Percentiles rank a stretch among this genome's conserved stretches.
These are phyloP conservation scores for Vitis rupestris DNA, from an alignment of 164 flowering plant genomes.

Conservation along the genomic window DNA sequence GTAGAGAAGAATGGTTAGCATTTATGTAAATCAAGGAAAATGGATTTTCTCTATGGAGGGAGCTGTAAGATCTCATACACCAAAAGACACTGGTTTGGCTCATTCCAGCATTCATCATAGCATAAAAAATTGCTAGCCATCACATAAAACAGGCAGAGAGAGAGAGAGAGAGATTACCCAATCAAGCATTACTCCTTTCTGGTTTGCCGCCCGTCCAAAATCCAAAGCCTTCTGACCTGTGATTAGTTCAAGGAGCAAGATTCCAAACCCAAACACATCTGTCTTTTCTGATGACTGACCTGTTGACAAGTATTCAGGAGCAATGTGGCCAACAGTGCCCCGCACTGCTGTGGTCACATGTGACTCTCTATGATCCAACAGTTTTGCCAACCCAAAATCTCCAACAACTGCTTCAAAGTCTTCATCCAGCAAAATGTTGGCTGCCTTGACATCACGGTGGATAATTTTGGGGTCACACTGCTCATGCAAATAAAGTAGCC, in stretches of 20 bases:
- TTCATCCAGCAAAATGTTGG: slow-evolving; percentile 80
- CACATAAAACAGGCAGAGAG: neutral
- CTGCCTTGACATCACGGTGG: slow-evolving; percentile 92
- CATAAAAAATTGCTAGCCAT: too few species aligned
- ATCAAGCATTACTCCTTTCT: slow-evolving; percentile 45
- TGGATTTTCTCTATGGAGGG: too few species aligned
- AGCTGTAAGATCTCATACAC: too few species aligned
- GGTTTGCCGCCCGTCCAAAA: slow-evolving; percentile 65
- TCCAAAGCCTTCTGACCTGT: slow-evolving; percentile 84
- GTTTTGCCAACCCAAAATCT: slow-evolving; percentile 90
- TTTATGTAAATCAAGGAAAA: neutral
- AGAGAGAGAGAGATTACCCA: slow-evolving; percentile 25
- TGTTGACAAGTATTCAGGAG: slow-evolving; percentile 83
- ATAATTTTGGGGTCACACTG: slow-evolving; percentile 89
- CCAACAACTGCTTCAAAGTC: slow-evolving; percentile 90
- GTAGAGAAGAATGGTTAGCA: too few species aligned
- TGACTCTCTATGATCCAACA: slow-evolving; percentile 79
- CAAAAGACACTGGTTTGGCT: too few species aligned
- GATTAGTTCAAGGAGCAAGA: slow-evolving; percentile 78
- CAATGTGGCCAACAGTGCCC: slow-evolving; percentile 91
- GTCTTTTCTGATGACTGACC: slow-evolving; percentile 92
- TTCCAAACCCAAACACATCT: slow-evolving; percentile 86
- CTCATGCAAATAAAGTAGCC: slow-evolving; percentile 75
- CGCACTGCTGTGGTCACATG: slow-evolving; percentile 91
- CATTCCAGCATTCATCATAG: too few species aligned